Evolutionary conservation across 208 protist species (phyloP), one percentile per base, ranked within the genome.

Genomic region (Phytomonas sp.): DNA sequence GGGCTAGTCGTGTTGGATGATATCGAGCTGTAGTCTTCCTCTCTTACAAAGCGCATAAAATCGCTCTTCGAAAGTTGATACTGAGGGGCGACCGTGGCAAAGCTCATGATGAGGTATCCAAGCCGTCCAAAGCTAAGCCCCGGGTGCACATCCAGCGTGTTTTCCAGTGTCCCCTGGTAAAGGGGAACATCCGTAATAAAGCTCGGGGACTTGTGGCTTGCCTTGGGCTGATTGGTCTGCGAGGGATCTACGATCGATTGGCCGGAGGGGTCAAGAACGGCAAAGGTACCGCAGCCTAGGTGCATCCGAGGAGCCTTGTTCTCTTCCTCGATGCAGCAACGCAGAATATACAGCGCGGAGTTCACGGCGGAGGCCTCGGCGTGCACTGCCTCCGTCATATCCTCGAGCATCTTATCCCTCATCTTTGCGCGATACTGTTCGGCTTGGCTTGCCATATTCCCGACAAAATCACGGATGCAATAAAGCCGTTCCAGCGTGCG

Each of bases 221-320:
- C n/a, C 40, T 52, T 31, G 40, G 16, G 26, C n/a, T 2, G 56
- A 62, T 59, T 31, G 12, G 67, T 32, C 14, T 45, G 32, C 34
- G 33, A 63, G 61, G 33, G 45, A 56, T 56, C 5, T 19, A 6
- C 45, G 45, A 56, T 56, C 45, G 42, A 45, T 40, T 29, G 42
- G 34, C 59, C 29, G 52, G 36, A 56, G 45, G 19, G 19, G 45
- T 56, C 45, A 19, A 49, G 56, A 10, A 87, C 60, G n/a, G 83
- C 69, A 60, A 96, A 96, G 10, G 91, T 96, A 29, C 81, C 86
- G 37, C 84, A 88, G 33, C 91, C 91, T 56, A 96, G 80, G 76
- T 96, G 88, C 83, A 94, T 91, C 8, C 56, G 2, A 1, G 84
- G 74, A 4, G 78, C 69, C 42, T 69, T 60, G n/a, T 64, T 30